Evolutionary conservation across 2,329 filamentous ascomycete species (phyloP), one percentile per base, ranked within the genome.

Genomic region (Fusarium guadeloupense): DNA sequence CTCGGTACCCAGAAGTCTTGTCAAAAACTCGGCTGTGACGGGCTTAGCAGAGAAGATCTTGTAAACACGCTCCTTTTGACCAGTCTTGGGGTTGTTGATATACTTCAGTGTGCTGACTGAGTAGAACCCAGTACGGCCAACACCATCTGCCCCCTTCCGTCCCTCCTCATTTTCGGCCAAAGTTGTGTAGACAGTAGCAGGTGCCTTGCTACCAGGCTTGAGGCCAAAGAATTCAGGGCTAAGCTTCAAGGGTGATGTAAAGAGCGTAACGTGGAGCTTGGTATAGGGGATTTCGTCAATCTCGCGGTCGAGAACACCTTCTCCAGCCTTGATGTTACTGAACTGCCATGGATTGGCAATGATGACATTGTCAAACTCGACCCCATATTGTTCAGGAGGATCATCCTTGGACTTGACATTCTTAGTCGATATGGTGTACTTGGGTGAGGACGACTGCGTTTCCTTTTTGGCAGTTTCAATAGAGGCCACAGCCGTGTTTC

Each of bases 221-320:
- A 96, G 80, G 51, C 86, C 85, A 80, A 98, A 98, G 72, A 87
- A 93, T 4, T 74, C 74, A 0, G 90, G 83, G 17, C 85, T 88
- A n/a, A 96, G 83, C n/a, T 78, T 82, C 66, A 88, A 85, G 0
- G 91, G 87, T 0, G 92, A 91, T 0, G 93, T 83, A 69, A 99
- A 94, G 1, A 98, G 85, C 0, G 94, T 98, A 46, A 97, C 94
- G 70, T 98, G 89, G 1, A 98, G 83, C 41, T 85, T 84, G 4
- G 92, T 91, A 73, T 97, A 99, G 0, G 92, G 90, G n/a, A 97
- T 88, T 39, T 84, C 75, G 64, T 95, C 90, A 2, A 96, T 92
- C 5, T 78, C 75, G 26, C 83, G 80, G 48, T 91, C 89, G 14
- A 93, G 84, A 20, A 96, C 85, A 21, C 81, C 79, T 30, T 88